Base-by-base conservation (phyloP, 208 protist genomes). In the Acanthamoeba divionensis region DNA sequence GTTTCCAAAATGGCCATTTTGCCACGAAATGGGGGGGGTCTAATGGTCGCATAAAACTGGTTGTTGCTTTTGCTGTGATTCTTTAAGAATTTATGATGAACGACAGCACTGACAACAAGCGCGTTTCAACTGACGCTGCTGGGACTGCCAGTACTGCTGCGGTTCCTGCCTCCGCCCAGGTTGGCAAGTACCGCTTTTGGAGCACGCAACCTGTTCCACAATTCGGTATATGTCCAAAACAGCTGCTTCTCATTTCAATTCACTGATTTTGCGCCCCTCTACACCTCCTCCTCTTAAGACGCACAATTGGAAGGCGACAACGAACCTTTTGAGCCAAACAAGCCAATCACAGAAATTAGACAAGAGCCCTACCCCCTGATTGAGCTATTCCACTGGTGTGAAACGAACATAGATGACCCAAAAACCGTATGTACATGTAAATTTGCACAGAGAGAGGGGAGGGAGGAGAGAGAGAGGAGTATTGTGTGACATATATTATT, bases 311-410 rank as follows among this genome's bases (percentile, higher is more conserved):
- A 89, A 13, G 82, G 41, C 21, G 82, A 54, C 21, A 75, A 89
- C 18, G 57, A 69, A n/a, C 87, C 90, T 44, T 93, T 94, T 24
- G 94, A 95, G 83, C 57, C 54, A 7, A 55, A 86, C 24, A 91
- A 95, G 33, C 93, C 94, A n/a, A 36, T 89, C 5, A 95, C 97
- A 15, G 96, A 98, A 8, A 94, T 99, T 6, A 90, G 91, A 7
- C 91, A 91, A 15, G 96, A 98, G 73, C 98, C 98, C 29, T 97
- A 97, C 66, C 87, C 94, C 3, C 92, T 99, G 38, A 97, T 98
- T 18, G 94, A 88, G 24, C 95, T 93, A 0, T 98, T 98, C 91
- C 97, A 99, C 93, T 99, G 98, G 98, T 96, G 93, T 92, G 94
- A 96, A 12, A 92, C 97, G 0, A 92, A 99, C 92, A 75, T 99